Percentiles rank a stretch among this genome's conserved stretches.
Conservation (phyloP, 805 yeast genomes). For the Nakazawaea anatomiae region DNA sequence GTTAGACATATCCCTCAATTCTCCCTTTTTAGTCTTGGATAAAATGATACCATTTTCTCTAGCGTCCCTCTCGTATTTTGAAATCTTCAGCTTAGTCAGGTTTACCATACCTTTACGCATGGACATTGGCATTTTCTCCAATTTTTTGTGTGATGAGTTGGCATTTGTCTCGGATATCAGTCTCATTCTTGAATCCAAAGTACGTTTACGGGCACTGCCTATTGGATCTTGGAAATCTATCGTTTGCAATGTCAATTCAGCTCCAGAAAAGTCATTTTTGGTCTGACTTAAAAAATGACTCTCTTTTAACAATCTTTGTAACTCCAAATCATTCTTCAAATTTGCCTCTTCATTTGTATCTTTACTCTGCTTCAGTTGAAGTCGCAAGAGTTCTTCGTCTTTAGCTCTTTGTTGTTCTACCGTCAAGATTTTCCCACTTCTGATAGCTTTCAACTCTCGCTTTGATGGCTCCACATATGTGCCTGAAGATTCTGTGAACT, state of each 20-base stretch:
- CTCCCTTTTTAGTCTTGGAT: conserved; percentile 63
- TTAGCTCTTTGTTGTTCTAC: conserved; percentile 20
- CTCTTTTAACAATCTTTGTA: conserved; percentile 64
- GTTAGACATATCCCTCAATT: conserved; percentile 48
- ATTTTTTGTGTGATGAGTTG: conserved; percentile 24
- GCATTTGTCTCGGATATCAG: conserved; percentile 40
- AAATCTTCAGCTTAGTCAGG: conserved; percentile 44
- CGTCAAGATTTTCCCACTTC: conserved; percentile 59
- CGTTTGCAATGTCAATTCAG: conserved; percentile 58
- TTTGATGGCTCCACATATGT: conserved; percentile 29
- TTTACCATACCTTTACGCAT: conserved; percentile 80
- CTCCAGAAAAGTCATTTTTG: conserved; percentile 47
- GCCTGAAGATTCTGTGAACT: conserved; percentile 28
- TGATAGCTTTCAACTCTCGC: conserved; percentile 45
- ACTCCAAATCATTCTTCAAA: conserved; percentile 62
- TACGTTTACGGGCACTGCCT: conserved; percentile 65
- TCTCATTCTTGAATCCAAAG: conserved; percentile 53
- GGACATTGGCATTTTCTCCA: conserved; percentile 84
- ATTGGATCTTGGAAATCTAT: conserved; percentile 55
- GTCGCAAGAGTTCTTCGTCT: conserved; percentile 23
- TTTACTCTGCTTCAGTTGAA: conserved; percentile 18
- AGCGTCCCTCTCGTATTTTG: conserved; percentile 69
- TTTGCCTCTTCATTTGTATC: conserved; percentile 41
- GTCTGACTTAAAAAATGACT: conserved; percentile 55
- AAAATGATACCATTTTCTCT: conserved; percentile 86